Evolutionary conservation across 345 rosid species (phyloP).

Genomic region (Lumnitzera racemosa): DNA sequence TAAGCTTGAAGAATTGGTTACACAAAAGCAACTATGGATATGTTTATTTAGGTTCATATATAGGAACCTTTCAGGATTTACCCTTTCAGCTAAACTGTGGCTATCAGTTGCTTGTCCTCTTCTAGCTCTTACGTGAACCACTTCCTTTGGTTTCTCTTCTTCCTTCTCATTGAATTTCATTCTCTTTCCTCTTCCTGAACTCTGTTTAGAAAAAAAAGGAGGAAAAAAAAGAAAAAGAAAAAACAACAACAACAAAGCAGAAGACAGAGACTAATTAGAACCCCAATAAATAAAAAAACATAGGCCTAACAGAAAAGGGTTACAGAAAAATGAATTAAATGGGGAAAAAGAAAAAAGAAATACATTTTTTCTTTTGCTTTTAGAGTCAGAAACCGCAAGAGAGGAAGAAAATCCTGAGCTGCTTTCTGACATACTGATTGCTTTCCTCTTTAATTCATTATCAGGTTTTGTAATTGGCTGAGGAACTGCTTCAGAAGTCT

Average conservation of each 20-base stretch:
- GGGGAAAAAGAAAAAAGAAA: too few relatives aligned
- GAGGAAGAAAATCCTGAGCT: too few relatives aligned
- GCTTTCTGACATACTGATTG: background rate
- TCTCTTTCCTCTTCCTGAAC: slow-evolving; percentile 29
- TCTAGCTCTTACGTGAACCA: slow-evolving; percentile 49
- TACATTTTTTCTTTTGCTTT: too few relatives aligned
- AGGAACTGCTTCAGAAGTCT: background rate
- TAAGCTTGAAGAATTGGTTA: too few relatives aligned
- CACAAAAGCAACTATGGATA: background rate
- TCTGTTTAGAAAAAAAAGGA: slow-evolving; percentile 16
- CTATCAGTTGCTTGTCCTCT: slow-evolving; percentile 59
- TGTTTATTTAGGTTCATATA: background rate
- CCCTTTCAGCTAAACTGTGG: slow-evolving; percentile 57
- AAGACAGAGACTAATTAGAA: too few relatives aligned
- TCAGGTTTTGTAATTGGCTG: background rate
- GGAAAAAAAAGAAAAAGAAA: too few relatives aligned
- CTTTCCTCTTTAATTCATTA: background rate
- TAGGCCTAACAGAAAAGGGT: background rate
- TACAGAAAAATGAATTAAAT: background rate
- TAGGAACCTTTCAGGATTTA: slow-evolving; percentile 5
- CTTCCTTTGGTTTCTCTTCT: slow-evolving; percentile 25
- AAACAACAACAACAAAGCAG: background rate
- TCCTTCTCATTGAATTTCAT: slow-evolving; percentile 19
- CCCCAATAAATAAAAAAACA: background rate
- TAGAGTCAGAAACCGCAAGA: too few relatives aligned